These are phyloP conservation scores for Vitis hybrid DNA, from an alignment of 177 flowering plant genomes.

Conservation along the genomic window DNA sequence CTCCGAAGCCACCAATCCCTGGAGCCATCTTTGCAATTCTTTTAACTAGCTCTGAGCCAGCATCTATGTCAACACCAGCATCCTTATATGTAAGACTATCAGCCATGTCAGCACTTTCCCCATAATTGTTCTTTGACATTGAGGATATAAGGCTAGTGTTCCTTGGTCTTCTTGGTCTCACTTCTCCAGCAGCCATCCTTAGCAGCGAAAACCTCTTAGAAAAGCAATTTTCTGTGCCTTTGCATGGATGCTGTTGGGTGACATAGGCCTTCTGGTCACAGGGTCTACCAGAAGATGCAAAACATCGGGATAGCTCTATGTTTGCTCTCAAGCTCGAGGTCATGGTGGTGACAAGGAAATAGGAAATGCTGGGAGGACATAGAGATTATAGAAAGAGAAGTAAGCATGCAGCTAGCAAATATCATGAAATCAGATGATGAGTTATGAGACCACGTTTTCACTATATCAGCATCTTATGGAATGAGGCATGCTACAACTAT, in stretches of 20 bases:
- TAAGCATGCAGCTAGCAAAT: too few relatives aligned
- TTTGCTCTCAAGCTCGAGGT: slow-evolving; percentile 21
- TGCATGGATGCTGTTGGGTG: slow-evolving; percentile 2
- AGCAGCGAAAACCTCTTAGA: slow-evolving; percentile 3
- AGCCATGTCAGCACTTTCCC: background rate
- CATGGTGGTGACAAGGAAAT: slow-evolving; percentile 22
- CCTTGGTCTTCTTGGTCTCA: background rate
- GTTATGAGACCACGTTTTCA: too few relatives aligned
- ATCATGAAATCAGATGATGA: too few relatives aligned
- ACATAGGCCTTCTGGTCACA: background rate
- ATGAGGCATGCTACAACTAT: too few relatives aligned
- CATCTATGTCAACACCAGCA: slow-evolving; percentile 97
- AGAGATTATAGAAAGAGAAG: background rate
- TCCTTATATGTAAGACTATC: slow-evolving; percentile 72
- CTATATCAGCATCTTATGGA: too few relatives aligned
- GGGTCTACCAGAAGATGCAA: slow-evolving; percentile 4
- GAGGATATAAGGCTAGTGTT: slow-evolving; percentile 12
- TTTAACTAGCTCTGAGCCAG: slow-evolving; percentile 86
- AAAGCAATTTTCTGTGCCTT: slow-evolving; percentile 1
- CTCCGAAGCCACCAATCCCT: slow-evolving; percentile 96
- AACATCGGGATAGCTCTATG: slow-evolving; percentile 24
- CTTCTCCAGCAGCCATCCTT: slow-evolving; percentile 1
- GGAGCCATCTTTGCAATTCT: slow-evolving; percentile 94
- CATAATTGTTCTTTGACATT: slow-evolving; percentile 8
- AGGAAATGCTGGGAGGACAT: background rate